Conservation (phyloP, 805 yeast genomes). For the Jamesozyma piceae region DNA sequence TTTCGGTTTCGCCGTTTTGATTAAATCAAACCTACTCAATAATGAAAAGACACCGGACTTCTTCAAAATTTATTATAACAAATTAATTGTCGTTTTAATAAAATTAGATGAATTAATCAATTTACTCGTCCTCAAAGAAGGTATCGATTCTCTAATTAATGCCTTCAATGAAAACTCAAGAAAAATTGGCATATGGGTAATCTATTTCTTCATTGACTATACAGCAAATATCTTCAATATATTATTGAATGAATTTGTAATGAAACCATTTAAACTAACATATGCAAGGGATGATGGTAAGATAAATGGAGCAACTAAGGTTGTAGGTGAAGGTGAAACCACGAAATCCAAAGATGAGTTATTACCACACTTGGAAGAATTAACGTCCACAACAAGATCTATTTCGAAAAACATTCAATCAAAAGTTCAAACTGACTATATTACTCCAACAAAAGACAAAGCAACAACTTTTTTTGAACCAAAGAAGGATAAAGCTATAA, state of each 20-base stretch:
- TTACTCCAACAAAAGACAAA: slow-evolving; percentile 18
- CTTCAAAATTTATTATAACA: background rate
- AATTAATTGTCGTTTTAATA: background rate
- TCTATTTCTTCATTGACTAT: slow-evolving; percentile 24
- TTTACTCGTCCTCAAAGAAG: slow-evolving; percentile 23
- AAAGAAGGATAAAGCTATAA: slow-evolving; percentile 5
- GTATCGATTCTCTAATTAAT: slow-evolving; percentile 20
- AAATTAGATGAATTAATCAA: slow-evolving; percentile 22
- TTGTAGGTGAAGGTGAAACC: slow-evolving; percentile 1
- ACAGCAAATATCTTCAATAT: slow-evolving; percentile 26
- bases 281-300: background rate
- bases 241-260: slow-evolving; percentile 20
- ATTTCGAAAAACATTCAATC: slow-evolving; percentile 20
- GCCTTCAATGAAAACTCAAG: slow-evolving; percentile 12
- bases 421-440: slow-evolving; percentile 16
- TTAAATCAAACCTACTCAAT: background rate
- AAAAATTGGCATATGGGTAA: slow-evolving; percentile 24
- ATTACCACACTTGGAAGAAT: slow-evolving; percentile 24
- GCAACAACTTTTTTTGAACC: slow-evolving; percentile 22
- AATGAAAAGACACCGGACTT: background rate
- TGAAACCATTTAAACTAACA: slow-evolving; percentile 21
- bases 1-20: background rate
- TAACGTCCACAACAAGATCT: slow-evolving; percentile 22
- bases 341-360: background rate
- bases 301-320: background rate